Evolutionary conservation across 805 yeast genomes (phyloP), one percentile per base, ranked within the genome.

Genomic region (Pichia pseudocactophila): DNA sequence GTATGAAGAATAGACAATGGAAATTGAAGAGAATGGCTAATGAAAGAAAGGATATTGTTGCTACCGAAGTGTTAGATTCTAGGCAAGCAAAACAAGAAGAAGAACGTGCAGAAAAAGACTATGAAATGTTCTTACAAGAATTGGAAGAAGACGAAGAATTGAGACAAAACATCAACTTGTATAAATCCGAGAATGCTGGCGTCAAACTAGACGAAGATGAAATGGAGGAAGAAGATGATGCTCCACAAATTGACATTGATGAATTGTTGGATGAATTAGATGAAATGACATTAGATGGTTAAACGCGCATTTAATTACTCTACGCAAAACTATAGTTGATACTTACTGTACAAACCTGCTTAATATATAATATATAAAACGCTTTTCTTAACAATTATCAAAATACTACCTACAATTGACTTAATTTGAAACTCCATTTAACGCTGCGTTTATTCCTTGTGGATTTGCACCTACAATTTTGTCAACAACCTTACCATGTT

Each of bases 21-120:
- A 86, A 82, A 66, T 78, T 90, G 65, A 84, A 85, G 80, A 83
- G 97, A 73, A 89, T 90, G 96, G 97, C 97, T 31, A 84, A 74
- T 58, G 97, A 92, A 66, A 95, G 89, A 67, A 76, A 78, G 51
- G 97, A 89, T 54, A 78, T 86, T 50, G 88, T 80, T 36, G 94
- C 92, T 44, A 42, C 37, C 15, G 46, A 41, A 37, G 50, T 50
- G 31, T 51, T 48, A 40, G 68, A 64, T 47, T 70, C 77, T 2
- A 82, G 88, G 66, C 82, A 77, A 50, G 89, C 86, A 43, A 82
- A 76, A 69, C 92, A 84, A 64, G 96, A 88, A 49, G 79, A 78
- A 55, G 97, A 87, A 62, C 75, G 84, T 55, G 96, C 95, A 5
- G 97, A 90, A 66, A 80, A 78, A 64, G 98, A 90, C 66, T 92